Percentiles rank a stretch among this genome's conserved stretches.
phyloP scores from a whole-genome alignment of 2,329 filamentous ascomycete genomes.

The Scytalidium lignicola region DNA sequence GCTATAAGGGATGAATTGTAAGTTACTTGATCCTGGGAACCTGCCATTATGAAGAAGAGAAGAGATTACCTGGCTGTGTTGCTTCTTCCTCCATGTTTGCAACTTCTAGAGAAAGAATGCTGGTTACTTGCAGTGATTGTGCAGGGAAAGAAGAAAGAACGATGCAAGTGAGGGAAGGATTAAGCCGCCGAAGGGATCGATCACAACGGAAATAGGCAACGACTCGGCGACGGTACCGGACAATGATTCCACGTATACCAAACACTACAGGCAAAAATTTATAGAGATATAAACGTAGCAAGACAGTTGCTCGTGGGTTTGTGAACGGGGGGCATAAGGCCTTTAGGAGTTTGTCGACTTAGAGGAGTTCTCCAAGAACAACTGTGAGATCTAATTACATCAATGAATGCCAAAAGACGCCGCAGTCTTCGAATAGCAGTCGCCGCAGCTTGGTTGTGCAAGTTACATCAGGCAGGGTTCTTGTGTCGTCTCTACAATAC shows the following conservation, averaged over 20 bases:
- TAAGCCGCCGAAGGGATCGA: conserved; percentile 2
- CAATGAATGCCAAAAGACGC: conserved; percentile 19
- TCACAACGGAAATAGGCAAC: not conserved
- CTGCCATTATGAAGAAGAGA: not conserved
- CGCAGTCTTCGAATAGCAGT: conserved; percentile 10
- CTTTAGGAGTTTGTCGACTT: not conserved
- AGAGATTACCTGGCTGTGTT: conserved; percentile 24
- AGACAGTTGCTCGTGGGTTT: not conserved
- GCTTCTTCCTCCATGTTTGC: conserved; percentile 23
- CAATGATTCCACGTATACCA: conserved; percentile 1
- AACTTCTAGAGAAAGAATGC: conserved; percentile 4
- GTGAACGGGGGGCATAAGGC: not conserved
- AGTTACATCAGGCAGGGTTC: conserved; percentile 12
- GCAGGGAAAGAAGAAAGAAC: conserved; percentile 6
- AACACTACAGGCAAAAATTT: not conserved
- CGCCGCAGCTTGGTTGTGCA: conserved; percentile 7
- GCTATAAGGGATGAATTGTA: conserved; percentile 36
- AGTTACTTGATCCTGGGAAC: conserved; percentile 1
- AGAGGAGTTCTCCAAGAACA: not conserved
- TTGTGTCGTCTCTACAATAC: conserved; percentile 14
- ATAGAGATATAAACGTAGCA: not conserved
- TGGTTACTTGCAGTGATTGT: conserved; percentile 5
- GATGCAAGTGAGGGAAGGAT: not conserved
- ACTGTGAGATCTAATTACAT: conserved; percentile 1
- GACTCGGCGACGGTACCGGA: not conserved